Percentiles rank a stretch among this genome's conserved stretches.
These are phyloP conservation scores for Kappamyces sp. DNA, from an alignment of 192 early-diverging fungal genomes.

Conservation along the genomic window DNA sequence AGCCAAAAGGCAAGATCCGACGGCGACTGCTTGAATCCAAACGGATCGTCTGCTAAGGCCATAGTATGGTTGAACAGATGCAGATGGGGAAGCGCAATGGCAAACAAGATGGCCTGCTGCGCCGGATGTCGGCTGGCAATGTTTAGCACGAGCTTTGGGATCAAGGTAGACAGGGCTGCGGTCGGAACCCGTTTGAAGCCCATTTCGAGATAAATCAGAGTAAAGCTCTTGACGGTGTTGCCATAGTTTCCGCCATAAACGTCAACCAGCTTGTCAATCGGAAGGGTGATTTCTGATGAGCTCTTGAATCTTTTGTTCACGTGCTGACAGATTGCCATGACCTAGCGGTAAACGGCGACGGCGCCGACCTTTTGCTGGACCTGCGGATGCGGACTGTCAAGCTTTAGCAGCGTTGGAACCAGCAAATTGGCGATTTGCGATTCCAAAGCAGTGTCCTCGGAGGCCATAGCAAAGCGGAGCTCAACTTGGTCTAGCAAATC, in stretches of 20 bases:
- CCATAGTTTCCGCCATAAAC: slow-evolving; percentile 38
- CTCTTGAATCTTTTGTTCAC: slow-evolving; percentile 79
- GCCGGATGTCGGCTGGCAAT: slow-evolving; percentile 49
- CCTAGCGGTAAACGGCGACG: slow-evolving; percentile 27
- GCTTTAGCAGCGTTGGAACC: slow-evolving; percentile 61
- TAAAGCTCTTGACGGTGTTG: slow-evolving; percentile 67
- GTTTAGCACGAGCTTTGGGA: slow-evolving; percentile 59
- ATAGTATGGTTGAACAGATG: background rate
- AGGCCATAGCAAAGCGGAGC: slow-evolving; percentile 66
- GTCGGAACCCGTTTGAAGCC: slow-evolving; percentile 48
- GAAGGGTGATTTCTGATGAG: slow-evolving; percentile 53
- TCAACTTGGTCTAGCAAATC: slow-evolving; percentile 68
- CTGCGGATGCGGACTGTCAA: slow-evolving; percentile 39
- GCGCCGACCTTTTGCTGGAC: slow-evolving; percentile 45
- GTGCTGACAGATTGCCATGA: slow-evolving; percentile 72
- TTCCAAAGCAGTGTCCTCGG: slow-evolving; percentile 63
- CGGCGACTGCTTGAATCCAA: slow-evolving; percentile 46
- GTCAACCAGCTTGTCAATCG: slow-evolving; percentile 54
- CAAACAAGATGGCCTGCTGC: slow-evolving; percentile 57
- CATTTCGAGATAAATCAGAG: slow-evolving; percentile 82
- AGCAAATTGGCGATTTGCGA: slow-evolving; percentile 58
- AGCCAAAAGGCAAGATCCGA: slow-evolving; percentile 52
- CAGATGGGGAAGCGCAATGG: slow-evolving; percentile 50
- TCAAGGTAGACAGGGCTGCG: slow-evolving; percentile 25
- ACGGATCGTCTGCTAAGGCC: slow-evolving; percentile 37